These are phyloP conservation scores for Schwanniomyces polymorphus DNA, from an alignment of 805 yeast genomes.

Conservation along the genomic window DNA sequence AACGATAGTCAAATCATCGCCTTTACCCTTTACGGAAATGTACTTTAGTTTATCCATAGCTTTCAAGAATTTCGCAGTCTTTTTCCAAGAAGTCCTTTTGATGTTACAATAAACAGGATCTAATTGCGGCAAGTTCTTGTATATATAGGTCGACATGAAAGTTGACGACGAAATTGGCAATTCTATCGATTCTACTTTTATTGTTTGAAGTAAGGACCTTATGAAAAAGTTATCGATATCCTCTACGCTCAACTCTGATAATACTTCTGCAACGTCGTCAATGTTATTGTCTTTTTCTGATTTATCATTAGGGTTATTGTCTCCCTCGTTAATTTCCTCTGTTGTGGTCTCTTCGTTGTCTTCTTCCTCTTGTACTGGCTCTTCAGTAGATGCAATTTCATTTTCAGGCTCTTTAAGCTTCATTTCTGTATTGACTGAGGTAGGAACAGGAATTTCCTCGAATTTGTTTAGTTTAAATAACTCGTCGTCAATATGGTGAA, in stretches of 20 bases:
- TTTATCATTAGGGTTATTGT: conserved; percentile 6
- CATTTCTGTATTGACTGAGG: conserved; percentile 23
- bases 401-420: conserved; percentile 34
- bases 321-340: conserved; percentile 15
- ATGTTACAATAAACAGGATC: conserved; percentile 54
- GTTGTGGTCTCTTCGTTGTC: neutral
- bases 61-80: conserved; percentile 80
- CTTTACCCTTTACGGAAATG: conserved; percentile 76
- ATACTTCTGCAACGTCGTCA: conserved; percentile 34
- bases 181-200: conserved; percentile 54
- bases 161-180: conserved; percentile 73
- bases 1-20: conserved; percentile 69
- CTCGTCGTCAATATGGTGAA: conserved; percentile 70
- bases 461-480: conserved; percentile 51
- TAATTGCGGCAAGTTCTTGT: conserved; percentile 72
- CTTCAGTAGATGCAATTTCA: neutral
- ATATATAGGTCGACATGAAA: conserved; percentile 69
- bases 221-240: conserved; percentile 76
- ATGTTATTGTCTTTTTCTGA: conserved; percentile 9
- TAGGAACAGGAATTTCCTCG: conserved; percentile 36
- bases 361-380: neutral
- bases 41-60: conserved; percentile 79
- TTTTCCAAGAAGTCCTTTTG: conserved; percentile 87
- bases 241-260: conserved; percentile 47
- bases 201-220: conserved; percentile 68